These are phyloP conservation scores for Lichtheimia corymbifera DNA, from an alignment of 371 early-diverging fungal genomes.

Conservation along the genomic window DNA sequence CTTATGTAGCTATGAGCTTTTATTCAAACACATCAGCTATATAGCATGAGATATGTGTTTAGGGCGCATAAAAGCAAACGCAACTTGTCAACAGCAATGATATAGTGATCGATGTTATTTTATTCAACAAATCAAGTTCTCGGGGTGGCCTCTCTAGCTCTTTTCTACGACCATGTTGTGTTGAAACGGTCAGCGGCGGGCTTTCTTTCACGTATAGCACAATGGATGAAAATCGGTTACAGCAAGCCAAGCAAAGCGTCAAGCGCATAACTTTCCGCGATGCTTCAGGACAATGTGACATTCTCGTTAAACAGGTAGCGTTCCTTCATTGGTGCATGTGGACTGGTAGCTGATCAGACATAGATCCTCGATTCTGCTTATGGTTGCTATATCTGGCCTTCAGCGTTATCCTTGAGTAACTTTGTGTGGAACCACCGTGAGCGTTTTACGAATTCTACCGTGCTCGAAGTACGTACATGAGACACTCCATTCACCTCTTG, in stretches of 20 bases:
- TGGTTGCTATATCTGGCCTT: conserved; percentile 63
- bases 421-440: conserved; percentile 41
- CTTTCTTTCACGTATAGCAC: no score
- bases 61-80: no score
- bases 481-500: neutral
- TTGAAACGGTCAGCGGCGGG: no score
- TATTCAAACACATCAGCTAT: no score
- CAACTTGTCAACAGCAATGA: no score
- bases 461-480: conserved; percentile 33
- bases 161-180: no score
- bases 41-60: no score
- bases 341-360: neutral
- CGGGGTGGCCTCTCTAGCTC: no score
- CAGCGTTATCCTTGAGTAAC: conserved; percentile 52
- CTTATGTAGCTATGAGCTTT: no score
- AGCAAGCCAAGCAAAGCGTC: conserved; percentile 2
- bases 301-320: conserved; percentile 15
- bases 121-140: no score
- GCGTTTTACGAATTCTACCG: conserved; percentile 20
- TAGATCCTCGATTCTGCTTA: conserved; percentile 55
- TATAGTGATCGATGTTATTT: no score
- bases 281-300: neutral
- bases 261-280: conserved; percentile 14
- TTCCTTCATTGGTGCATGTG: neutral
- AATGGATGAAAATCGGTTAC: no score